Evolutionary conservation across 78 protist genomes (phyloP).

Genomic region (Dictyostelium discoideum): DNA sequence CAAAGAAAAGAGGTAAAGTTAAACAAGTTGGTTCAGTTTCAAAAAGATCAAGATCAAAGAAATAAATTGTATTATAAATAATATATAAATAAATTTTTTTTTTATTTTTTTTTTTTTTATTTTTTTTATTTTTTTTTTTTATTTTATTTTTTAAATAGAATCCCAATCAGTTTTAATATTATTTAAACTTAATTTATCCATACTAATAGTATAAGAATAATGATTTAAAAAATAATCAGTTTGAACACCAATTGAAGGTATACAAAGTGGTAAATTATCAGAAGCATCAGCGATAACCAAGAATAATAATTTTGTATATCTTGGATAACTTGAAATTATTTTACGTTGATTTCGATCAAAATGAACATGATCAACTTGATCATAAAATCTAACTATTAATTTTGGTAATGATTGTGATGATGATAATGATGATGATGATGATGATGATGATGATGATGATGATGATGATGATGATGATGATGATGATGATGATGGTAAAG

Average conservation of each 20-base stretch:
- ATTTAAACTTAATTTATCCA: neutral
- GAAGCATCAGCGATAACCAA: neutral
- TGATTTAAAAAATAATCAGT: neutral
- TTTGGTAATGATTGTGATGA: neutral
- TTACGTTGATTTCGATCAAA: neutral
- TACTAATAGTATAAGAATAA: neutral
- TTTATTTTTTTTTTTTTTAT: neutral
- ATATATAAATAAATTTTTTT: neutral
- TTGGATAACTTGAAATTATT: neutral
- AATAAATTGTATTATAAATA: neutral
- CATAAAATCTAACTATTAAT: neutral
- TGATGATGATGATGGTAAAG: neutral
- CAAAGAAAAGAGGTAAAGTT: slow-evolving; percentile 17
- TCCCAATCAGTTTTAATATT: slow-evolving; percentile 21
- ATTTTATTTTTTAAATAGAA: neutral
- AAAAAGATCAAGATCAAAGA: slow-evolving; percentile 8
- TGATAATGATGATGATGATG: neutral
- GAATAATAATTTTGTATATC: neutral
- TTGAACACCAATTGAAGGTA: neutral
- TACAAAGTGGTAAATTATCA: neutral
- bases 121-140: neutral
- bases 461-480: neutral
- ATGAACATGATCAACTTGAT: neutral
- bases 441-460: neutral
- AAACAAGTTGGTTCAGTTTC: neutral